phyloP scores from a whole-genome alignment of 176 grass and related monocot genomes.

The Eleusine indica region DNA sequence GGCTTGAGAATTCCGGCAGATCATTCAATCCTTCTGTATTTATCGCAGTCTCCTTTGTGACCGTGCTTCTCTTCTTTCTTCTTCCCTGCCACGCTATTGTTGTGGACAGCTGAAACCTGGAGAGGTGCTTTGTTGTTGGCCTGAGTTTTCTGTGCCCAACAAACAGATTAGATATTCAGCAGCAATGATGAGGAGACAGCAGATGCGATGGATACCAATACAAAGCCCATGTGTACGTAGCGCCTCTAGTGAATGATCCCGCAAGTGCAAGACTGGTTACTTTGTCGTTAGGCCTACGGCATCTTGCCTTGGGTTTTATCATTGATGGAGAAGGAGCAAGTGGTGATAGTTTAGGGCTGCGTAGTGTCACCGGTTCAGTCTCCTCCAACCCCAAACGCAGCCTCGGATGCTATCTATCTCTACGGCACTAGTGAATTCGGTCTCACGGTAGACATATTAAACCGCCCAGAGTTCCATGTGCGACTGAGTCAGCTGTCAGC shows the following conservation, averaged over 20 bases:
- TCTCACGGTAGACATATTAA: not conserved
- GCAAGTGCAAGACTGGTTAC: not conserved
- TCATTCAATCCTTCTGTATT: not conserved
- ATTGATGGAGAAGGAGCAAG: not conserved
- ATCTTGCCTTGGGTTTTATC: slow-evolving; percentile 4
- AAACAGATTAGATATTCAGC: not conserved
- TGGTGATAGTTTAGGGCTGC: not conserved
- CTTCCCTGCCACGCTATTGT: no score
- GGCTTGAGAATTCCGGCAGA: not conserved
- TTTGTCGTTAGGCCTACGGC: not conserved
- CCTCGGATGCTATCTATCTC: no score
- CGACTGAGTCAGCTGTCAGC: not conserved
- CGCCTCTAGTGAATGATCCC: not conserved
- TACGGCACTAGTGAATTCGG: no score
- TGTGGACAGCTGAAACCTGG: not conserved
- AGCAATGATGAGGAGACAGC: not conserved
- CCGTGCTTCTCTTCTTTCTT: not conserved
- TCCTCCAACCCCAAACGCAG: no score
- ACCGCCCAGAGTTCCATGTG: not conserved
- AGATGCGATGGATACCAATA: not conserved
- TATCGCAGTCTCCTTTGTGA: not conserved
- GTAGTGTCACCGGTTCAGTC: no score
- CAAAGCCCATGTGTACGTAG: not conserved
- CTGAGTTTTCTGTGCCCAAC: not conserved
- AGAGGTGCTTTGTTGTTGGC: not conserved